These are phyloP conservation scores for Psilocybe sp. DNA, from an alignment of 768 basidiomycete genomes.

Conservation along the genomic window DNA sequence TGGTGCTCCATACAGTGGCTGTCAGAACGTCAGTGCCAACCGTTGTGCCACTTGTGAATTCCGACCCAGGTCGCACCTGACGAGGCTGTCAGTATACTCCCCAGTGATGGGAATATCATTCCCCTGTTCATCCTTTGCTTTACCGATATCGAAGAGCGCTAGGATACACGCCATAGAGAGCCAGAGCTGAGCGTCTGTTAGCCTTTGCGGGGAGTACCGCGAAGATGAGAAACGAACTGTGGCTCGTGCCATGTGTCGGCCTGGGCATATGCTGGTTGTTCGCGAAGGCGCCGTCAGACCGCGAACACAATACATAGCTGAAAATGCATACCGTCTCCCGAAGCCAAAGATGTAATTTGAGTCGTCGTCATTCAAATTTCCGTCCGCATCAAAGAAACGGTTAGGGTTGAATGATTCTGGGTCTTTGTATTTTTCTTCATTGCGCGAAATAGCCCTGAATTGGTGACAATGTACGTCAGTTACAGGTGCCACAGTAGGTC, in stretches of 20 bases:
- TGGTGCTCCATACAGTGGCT: too few relatives aligned
- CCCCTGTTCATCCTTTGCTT: slow-evolving; percentile 10
- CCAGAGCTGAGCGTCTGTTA: background rate
- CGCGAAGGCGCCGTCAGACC: too few relatives aligned
- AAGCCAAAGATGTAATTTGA: background rate
- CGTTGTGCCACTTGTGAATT: too few relatives aligned
- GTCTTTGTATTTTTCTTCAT: background rate
- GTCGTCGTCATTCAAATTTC: background rate
- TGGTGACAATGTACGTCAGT: background rate
- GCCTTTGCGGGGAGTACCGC: too few relatives aligned
- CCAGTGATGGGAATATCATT: slow-evolving; percentile 7
- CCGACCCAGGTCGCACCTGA: slow-evolving; percentile 1
- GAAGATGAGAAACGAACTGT: background rate
- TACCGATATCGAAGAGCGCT: slow-evolving; percentile 1
- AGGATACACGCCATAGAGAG: background rate
- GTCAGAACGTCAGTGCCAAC: too few relatives aligned
- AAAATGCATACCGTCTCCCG: background rate
- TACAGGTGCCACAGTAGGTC: background rate
- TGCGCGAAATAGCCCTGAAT: background rate
- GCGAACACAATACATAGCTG: background rate
- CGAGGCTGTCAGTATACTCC: slow-evolving; percentile 8
- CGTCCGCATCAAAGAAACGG: background rate
- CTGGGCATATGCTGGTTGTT: background rate
- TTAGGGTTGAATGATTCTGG: background rate
- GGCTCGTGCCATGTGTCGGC: background rate